Conservation (phyloP, 1,284 basidiomycete genomes). For the Trichosporon coremiiforme region DNA sequence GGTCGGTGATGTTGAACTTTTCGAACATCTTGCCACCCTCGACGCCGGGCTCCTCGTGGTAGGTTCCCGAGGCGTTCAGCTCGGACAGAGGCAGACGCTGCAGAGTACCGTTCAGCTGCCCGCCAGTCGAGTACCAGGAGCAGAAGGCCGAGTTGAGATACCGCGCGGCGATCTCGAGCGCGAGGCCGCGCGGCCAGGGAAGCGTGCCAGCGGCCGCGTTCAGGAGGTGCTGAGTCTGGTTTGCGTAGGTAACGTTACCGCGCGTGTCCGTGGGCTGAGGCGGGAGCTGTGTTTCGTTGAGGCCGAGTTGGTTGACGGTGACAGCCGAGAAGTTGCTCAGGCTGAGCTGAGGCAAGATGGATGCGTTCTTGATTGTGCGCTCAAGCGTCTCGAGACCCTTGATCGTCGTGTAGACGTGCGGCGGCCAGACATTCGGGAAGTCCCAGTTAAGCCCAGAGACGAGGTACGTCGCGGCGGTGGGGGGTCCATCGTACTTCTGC, state of each 20-base stretch:
- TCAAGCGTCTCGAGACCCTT: constrained; percentile 66
- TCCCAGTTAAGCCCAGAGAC: constrained; percentile 79
- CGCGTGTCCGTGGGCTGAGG: constrained; percentile 62
- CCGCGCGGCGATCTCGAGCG: constrained; percentile 64
- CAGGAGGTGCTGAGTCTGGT: constrained; percentile 1
- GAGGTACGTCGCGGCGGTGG: constrained; percentile 68
- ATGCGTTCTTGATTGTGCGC: constrained; percentile 41
- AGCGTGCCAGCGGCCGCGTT: constrained; percentile 23
- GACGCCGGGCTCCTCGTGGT: constrained; percentile 32
- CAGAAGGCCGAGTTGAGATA: constrained; percentile 81
- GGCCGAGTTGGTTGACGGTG: constrained; percentile 71
- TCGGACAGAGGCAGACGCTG: constrained; percentile 69
- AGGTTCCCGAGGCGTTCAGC: constrained; percentile 69
- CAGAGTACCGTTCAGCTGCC: constrained; percentile 69
- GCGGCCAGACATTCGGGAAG: constrained; percentile 63
- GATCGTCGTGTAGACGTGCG: constrained; percentile 73
- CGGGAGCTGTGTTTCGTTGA: constrained; percentile 68
- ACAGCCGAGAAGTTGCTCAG: constrained; percentile 57
- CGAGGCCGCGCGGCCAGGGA: constrained; percentile 60
- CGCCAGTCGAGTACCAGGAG: constrained; percentile 79
- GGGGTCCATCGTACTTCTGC: constrained; percentile 79
- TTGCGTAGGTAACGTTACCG: constrained; percentile 4
- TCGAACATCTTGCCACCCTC: constrained; percentile 75
- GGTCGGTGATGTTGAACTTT: constrained; percentile 67
- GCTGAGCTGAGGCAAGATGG: constrained; percentile 6